Conservation (phyloP, 441 rosid genomes). For the Geranium incanum region DNA sequence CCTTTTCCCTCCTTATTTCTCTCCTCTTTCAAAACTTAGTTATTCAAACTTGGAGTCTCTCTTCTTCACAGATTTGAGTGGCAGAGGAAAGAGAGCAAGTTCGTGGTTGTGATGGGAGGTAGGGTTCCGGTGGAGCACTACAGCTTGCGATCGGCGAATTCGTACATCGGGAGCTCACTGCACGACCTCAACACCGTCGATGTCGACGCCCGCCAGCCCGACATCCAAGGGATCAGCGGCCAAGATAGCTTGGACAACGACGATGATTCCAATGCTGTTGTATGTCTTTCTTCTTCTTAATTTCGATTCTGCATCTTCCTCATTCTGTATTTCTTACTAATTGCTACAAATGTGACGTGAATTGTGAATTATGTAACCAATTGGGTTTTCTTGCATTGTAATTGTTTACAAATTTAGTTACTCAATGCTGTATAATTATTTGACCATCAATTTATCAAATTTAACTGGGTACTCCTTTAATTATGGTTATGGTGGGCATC, state of each 20-base stretch:
- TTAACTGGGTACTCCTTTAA: not conserved
- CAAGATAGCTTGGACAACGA: constrained; percentile 39
- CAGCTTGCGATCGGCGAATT: constrained; percentile 55
- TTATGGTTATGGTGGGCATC: not conserved
- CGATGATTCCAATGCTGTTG: constrained; percentile 43
- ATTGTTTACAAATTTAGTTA: not conserved
- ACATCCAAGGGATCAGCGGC: constrained; percentile 34
- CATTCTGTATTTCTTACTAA: not conserved
- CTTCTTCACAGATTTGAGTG: constrained; percentile 14
- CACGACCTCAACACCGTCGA: constrained; percentile 75
- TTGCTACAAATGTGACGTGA: not conserved
- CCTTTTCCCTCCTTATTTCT: constrained; percentile 15
- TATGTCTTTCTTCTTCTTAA: constrained; percentile 17
- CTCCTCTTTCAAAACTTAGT: constrained; percentile 25
- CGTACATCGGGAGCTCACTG: constrained; percentile 48
- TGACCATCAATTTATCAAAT: not conserved
- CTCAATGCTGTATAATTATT: not conserved
- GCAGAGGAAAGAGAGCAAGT: too few relatives aligned
- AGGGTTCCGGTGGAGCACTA: constrained; percentile 72
- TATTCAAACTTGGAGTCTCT: not conserved
- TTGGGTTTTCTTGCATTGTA: not conserved
- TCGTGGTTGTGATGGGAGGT: constrained; percentile 42
- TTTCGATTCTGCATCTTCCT: too few relatives aligned
- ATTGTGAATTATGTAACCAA: not conserved
- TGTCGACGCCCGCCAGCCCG: constrained; percentile 31